These are phyloP conservation scores for Platanthera zijinensis DNA, from an alignment of 106 monocot genomes.

Conservation along the genomic window DNA sequence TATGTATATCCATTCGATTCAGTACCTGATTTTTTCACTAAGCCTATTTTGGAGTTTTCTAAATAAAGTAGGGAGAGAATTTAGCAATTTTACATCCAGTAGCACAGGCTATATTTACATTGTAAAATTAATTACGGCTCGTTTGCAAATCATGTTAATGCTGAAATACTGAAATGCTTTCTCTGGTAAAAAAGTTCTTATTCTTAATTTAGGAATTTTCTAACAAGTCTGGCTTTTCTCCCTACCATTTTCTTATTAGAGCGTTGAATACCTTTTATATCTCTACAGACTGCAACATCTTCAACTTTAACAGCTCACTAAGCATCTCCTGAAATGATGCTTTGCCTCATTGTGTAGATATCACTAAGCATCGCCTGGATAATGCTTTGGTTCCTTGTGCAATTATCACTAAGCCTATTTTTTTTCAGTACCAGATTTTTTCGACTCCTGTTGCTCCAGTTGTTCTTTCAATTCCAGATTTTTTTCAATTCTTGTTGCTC, in stretches of 20 bases:
- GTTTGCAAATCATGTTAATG: neutral
- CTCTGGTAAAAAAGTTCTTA: neutral
- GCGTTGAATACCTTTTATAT: neutral
- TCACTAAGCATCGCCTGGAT: neutral
- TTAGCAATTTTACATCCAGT: too few species aligned
- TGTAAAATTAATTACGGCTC: neutral
- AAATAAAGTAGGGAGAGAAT: too few species aligned
- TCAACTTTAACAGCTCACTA: neutral
- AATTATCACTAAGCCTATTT: neutral
- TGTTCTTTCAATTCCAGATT: too few species aligned
- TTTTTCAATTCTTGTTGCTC: too few species aligned
- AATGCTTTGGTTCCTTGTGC: neutral
- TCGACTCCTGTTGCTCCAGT: too few species aligned
- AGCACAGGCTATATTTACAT: neutral
- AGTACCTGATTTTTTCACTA: too few species aligned
- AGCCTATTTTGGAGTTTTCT: too few species aligned
- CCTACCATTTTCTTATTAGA: neutral
- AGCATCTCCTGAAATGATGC: neutral
- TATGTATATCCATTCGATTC: too few species aligned
- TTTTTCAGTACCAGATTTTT: too few species aligned
- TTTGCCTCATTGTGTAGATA: neutral
- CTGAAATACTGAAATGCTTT: neutral
- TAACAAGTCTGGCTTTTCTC: neutral
- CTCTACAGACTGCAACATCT: neutral
- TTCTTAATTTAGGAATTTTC: neutral